Evolutionary conservation across 768 basidiomycete genomes (phyloP).

Genomic region (Leccinum barrowsii): DNA sequence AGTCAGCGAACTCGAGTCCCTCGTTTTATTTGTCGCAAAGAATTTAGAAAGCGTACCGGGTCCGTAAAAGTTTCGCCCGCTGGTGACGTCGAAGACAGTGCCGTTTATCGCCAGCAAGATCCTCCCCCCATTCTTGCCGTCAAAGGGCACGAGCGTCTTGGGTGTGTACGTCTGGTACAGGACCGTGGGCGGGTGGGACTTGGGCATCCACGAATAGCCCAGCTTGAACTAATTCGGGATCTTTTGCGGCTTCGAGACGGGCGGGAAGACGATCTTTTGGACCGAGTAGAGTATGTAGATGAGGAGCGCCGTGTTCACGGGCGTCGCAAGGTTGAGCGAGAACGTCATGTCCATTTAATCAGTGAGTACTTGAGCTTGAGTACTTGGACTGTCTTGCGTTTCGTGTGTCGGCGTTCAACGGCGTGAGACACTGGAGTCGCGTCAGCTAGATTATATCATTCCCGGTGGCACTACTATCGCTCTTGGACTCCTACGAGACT

Average conservation of each 20-base stretch:
- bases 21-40: background rate
- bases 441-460: too few relatives aligned
- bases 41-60: constrained; percentile 57
- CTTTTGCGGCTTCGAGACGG: constrained; percentile 44
- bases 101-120: constrained; percentile 87
- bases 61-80: constrained; percentile 90
- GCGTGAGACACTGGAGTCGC: too few relatives aligned
- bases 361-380: too few relatives aligned
- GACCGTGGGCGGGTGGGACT: constrained; percentile 72
- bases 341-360: constrained; percentile 26
- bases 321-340: constrained; percentile 57
- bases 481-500: too few relatives aligned
- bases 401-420: too few relatives aligned
- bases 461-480: too few relatives aligned
- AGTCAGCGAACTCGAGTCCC: too few relatives aligned
- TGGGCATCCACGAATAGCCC: constrained; percentile 92
- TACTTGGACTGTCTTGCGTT: too few relatives aligned
- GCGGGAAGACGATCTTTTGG: constrained; percentile 70
- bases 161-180: constrained; percentile 79
- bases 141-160: constrained; percentile 64
- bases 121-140: constrained; percentile 59
- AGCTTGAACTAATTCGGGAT: constrained; percentile 71
- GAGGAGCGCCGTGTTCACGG: constrained; percentile 75
- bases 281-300: constrained; percentile 77
- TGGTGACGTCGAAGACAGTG: constrained; percentile 89